Base-by-base conservation (phyloP, 1,284 basidiomycete species). In the Volvariella surrecta region DNA sequence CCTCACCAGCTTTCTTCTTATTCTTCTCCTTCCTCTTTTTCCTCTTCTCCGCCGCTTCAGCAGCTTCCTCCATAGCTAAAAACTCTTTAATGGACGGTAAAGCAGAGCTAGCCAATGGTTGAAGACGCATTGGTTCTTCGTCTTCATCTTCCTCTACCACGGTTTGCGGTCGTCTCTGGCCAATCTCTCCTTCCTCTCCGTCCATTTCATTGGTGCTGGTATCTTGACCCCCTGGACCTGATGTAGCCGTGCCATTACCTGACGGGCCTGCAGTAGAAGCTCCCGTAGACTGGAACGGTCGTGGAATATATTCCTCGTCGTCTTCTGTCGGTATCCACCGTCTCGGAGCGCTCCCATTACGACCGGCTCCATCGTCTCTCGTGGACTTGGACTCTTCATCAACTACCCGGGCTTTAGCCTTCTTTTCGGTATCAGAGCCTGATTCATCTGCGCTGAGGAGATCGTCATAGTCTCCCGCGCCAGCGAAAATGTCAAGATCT, bases 401-500 rank as follows among this genome's bases (percentile, higher is more conserved):
- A 17, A 48, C 50, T 43, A 21, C 28, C 18, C 45, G 35, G 16
- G 20, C 11, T 37, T 15, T 32, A 10, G 16, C 16, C 13, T 34
- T 16, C 18, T 38, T 37, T 16, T 47, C 41, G 6, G 44, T 59
- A 16, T 66, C 64, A 18, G 66, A 66, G 10, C 71, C 73, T 11
- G 70, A 69, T 16, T 76, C 76, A 11, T 79, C 75, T 16, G 79
- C 78, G 31, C 72, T 80, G 4, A 75, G 56, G 11, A 86, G 55
- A 1, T 84, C 89, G 42, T 81, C 70, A 59, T 95, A 96, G 34
- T 90, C 87, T 6, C 84, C 90, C 1, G 77, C 89, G 41, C 71
- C 91, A 1, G 79, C 87, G 59, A 96, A 96, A 44, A 95, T 95
- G 54, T 87, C 77, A 45, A 83, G 68, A 44, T 84, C 72, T 15